A percentile compares a stretch with the other conserved stretches of the same genome.
Conservation (phyloP, 306 rosid species). For the Delonix regia region DNA sequence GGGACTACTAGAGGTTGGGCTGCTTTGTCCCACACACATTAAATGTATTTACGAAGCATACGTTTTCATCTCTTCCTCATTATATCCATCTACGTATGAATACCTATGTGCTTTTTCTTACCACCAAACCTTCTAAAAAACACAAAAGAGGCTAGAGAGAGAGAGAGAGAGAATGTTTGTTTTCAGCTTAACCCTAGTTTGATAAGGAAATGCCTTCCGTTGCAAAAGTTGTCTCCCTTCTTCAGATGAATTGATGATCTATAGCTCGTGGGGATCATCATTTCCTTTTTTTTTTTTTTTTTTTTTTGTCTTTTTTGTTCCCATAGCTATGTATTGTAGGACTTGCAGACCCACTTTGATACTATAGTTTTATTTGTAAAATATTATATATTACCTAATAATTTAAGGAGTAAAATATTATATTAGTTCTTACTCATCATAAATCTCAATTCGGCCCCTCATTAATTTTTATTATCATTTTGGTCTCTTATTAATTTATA, state of each 20-base stretch:
- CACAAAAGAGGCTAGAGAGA: neutral
- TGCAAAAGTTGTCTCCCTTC: constrained; percentile 44
- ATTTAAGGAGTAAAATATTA: too few species aligned
- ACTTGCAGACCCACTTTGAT: too few species aligned
- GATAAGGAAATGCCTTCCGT: constrained; percentile 58
- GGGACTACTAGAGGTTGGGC: constrained; percentile 71
- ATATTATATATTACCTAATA: too few species aligned
- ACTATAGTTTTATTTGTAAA: constrained; percentile 38
- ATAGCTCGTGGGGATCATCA: constrained; percentile 33
- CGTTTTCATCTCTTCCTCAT: constrained; percentile 51
- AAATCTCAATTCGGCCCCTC: too few species aligned
- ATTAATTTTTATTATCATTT: too few species aligned
- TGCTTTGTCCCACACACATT: constrained; percentile 59
- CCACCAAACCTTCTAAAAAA: constrained; percentile 48
- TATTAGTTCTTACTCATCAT: too few species aligned
- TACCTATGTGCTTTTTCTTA: constrained; percentile 27
- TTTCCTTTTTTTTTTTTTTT: constrained; percentile 41
- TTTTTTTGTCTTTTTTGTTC: constrained; percentile 42
- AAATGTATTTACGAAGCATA: constrained; percentile 50
- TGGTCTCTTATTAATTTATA: too few species aligned
- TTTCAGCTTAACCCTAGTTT: constrained; percentile 32
- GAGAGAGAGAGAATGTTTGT: neutral
- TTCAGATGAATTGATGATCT: constrained; percentile 41
- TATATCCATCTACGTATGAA: constrained; percentile 27
- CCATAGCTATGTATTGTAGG: constrained; percentile 4